Conservation (phyloP, 2,329 filamentous ascomycete species). For the Aspergillus thermomutatus region DNA sequence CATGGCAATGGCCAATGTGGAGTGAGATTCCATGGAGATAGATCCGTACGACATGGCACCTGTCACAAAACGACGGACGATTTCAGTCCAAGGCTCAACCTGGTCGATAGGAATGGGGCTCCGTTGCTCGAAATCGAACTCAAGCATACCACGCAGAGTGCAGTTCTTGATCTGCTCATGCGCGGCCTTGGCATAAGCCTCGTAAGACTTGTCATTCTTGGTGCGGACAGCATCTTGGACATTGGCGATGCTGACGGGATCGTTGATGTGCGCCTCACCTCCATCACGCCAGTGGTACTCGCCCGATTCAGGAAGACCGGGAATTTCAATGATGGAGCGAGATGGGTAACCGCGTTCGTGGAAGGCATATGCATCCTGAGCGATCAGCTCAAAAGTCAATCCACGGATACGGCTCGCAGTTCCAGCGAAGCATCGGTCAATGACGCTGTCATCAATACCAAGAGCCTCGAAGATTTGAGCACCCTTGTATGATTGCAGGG, state of each 20-base stretch:
- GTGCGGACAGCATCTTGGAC: slow-evolving; percentile 94
- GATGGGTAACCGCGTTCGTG: slow-evolving; percentile 91
- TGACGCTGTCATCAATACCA: slow-evolving; percentile 85
- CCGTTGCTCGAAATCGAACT: slow-evolving; percentile 91
- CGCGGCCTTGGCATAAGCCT: slow-evolving; percentile 88
- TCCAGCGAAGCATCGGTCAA: slow-evolving; percentile 91
- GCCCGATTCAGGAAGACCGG: slow-evolving; percentile 83
- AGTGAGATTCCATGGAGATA: slow-evolving; percentile 98
- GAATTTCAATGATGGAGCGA: slow-evolving; percentile 69
- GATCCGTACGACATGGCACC: slow-evolving; percentile 98
- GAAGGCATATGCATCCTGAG: slow-evolving; percentile 89
- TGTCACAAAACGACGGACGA: slow-evolving; percentile 92
- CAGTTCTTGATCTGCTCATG: slow-evolving; percentile 97
- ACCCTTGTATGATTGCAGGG: slow-evolving; percentile 92
- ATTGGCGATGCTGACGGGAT: slow-evolving; percentile 91
- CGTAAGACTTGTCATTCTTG: slow-evolving; percentile 98
- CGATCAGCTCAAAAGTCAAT: slow-evolving; percentile 89
- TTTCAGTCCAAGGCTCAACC: slow-evolving; percentile 97
- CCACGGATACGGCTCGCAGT: slow-evolving; percentile 93
- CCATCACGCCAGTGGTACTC: slow-evolving; percentile 99
- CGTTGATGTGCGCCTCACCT: slow-evolving; percentile 92
- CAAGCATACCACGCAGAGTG: slow-evolving; percentile 87
- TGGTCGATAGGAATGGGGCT: slow-evolving; percentile 88
- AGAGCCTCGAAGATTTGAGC: slow-evolving; percentile 97
- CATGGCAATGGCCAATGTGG: slow-evolving; percentile 92